A percentile compares a stretch with the other conserved stretches of the same genome.
Conservation (phyloP, 2,329 filamentous ascomycete genomes). For the Alternaria rosae region DNA sequence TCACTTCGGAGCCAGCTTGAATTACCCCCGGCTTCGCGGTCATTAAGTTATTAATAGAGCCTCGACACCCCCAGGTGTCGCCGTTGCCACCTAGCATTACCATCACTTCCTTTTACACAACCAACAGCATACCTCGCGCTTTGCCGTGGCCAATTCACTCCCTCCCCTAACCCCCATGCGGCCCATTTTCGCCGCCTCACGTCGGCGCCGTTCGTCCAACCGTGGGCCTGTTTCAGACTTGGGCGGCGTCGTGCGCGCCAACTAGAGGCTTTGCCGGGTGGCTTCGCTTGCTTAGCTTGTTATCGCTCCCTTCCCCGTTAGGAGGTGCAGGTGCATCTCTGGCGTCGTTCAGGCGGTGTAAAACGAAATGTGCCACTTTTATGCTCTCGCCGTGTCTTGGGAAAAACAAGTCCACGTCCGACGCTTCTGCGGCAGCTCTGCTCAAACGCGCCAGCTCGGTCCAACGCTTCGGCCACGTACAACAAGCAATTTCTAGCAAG, state of each 20-base stretch:
- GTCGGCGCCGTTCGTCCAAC: conserved; percentile 25
- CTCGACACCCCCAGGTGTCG: background rate
- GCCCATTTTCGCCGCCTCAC: conserved; percentile 13
- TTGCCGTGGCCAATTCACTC: conserved; percentile 22
- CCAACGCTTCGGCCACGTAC: background rate
- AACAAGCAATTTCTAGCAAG: background rate
- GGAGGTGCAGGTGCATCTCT: background rate
- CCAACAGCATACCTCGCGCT: conserved; percentile 7
- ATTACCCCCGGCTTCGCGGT: background rate
- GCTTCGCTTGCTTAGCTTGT: conserved; percentile 13
- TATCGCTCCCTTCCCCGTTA: conserved; percentile 7
- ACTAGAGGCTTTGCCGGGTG: conserved; percentile 21
- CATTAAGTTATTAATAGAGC: conserved; percentile 16
- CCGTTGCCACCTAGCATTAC: conserved; percentile 8
- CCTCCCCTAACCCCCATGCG: conserved; percentile 1
- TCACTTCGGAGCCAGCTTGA: conserved; percentile 4
- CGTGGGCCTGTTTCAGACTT: conserved; percentile 21
- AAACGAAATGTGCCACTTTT: conserved; percentile 4
- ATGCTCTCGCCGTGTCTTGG: background rate
- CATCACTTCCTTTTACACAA: conserved; percentile 4
- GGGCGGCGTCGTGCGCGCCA: conserved; percentile 19
- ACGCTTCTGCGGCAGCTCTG: background rate
- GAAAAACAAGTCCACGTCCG: background rate
- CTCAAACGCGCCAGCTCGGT: background rate
- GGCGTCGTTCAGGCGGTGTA: conserved; percentile 6